phyloP scores from a whole-genome alignment of 2,329 filamentous ascomycete genomes.

The Penicillium verrucosum region DNA sequence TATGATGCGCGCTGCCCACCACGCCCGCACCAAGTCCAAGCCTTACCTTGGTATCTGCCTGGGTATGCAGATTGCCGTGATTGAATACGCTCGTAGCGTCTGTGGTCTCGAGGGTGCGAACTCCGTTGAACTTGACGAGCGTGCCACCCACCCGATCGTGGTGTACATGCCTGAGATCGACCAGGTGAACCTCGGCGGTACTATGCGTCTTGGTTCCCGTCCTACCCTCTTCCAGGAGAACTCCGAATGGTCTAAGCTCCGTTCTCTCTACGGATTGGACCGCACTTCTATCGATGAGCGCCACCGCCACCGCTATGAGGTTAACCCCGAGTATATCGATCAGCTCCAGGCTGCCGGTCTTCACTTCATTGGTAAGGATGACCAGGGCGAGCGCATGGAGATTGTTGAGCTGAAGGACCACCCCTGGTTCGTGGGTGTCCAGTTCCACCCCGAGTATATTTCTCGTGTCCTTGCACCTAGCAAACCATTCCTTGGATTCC shows the following conservation, averaged over 20 bases:
- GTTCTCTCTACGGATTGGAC: slow-evolving; percentile 64
- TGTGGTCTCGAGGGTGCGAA: slow-evolving; percentile 60
- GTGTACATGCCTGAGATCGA: slow-evolving; percentile 91
- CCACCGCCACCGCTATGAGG: slow-evolving; percentile 84
- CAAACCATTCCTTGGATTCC: slow-evolving; percentile 76
- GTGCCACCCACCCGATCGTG: slow-evolving; percentile 67
- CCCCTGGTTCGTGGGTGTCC: slow-evolving; percentile 78
- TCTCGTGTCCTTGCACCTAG: slow-evolving; percentile 70
- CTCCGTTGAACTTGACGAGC: slow-evolving; percentile 54
- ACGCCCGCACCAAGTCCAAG: slow-evolving; percentile 74
- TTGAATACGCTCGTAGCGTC: slow-evolving; percentile 78
- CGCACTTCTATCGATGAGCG: slow-evolving; percentile 61
- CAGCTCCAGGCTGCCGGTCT: slow-evolving; percentile 66
- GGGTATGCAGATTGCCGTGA: slow-evolving; percentile 88
- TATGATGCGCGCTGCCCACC: slow-evolving; percentile 80
- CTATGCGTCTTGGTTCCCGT: slow-evolving; percentile 78
- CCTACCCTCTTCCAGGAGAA: slow-evolving; percentile 70
- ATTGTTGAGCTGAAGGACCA: slow-evolving; percentile 78
- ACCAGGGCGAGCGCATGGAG: slow-evolving; percentile 75
- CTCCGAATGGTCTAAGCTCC: slow-evolving; percentile 74
- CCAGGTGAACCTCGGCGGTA: slow-evolving; percentile 71
- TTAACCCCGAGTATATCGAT: slow-evolving; percentile 75
- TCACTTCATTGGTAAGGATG: slow-evolving; percentile 75
- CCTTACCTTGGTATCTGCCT: slow-evolving; percentile 89
- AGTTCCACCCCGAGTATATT: slow-evolving; percentile 85